Evolutionary conservation across 371 early-diverging fungal species (phyloP).

Genomic region (Mucor irregularis): DNA sequence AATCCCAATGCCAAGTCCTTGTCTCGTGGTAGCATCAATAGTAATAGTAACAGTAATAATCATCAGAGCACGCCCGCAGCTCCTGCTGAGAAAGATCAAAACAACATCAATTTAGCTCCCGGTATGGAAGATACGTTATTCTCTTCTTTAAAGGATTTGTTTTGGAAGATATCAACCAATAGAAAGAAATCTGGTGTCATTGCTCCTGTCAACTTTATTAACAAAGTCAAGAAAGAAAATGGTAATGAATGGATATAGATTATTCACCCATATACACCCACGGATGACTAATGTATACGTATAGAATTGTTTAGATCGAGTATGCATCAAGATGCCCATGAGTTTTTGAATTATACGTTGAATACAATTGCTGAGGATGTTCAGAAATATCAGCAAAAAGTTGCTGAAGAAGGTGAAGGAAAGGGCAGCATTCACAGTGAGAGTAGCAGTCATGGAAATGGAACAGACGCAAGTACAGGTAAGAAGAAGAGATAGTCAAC

Average conservation of each 20-base stretch:
- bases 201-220: slow-evolving; percentile 86
- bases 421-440: slow-evolving; percentile 18
- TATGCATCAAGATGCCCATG: slow-evolving; percentile 98
- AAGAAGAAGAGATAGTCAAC: too few relatives aligned
- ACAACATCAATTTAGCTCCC: slow-evolving; percentile 47
- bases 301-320: slow-evolving; percentile 89
- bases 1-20: background rate
- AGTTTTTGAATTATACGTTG: slow-evolving; percentile 91
- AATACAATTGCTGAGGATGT: slow-evolving; percentile 92
- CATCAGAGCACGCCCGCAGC: slow-evolving; percentile 8
- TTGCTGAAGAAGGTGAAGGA: slow-evolving; percentile 5
- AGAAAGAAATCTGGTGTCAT: slow-evolving; percentile 84
- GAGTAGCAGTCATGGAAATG: background rate
- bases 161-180: slow-evolving; percentile 79
- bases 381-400: slow-evolving; percentile 53
- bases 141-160: slow-evolving; percentile 84
- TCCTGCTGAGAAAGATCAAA: slow-evolving; percentile 38
- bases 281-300: too few relatives aligned
- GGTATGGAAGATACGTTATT: slow-evolving; percentile 83
- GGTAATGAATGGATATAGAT: slow-evolving; percentile 47
- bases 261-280: background rate
- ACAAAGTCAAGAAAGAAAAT: slow-evolving; percentile 87
- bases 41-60: background rate
- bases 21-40: background rate
- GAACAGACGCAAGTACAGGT: background rate